Conservation (phyloP, 441 rosid genomes). For the Pelargonium citronellum region DNA sequence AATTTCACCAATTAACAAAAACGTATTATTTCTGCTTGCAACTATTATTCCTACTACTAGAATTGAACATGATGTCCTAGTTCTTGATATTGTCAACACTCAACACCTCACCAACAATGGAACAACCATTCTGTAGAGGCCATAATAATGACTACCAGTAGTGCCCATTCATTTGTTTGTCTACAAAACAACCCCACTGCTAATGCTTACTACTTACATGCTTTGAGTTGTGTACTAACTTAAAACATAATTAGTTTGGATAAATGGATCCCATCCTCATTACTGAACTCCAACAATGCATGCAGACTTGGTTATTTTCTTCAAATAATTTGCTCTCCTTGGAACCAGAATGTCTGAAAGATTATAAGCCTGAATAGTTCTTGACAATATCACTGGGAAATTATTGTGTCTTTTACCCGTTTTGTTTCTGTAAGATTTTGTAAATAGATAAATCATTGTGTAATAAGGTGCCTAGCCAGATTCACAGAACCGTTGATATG, state of each 20-base stretch:
- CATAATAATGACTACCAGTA: not conserved
- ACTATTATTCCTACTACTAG: not conserved
- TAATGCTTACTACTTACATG: not conserved
- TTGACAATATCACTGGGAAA: not conserved
- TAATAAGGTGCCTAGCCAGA: not conserved
- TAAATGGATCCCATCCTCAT: not conserved
- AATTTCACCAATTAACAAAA: not conserved
- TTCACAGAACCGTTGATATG: not conserved
- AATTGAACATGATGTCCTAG: not conserved
- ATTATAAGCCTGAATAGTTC: not conserved
- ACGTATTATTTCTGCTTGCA: not conserved
- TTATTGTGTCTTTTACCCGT: conserved; percentile 1
- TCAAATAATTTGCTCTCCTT: not conserved
- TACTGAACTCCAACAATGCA: not conserved
- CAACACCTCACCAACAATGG: not conserved
- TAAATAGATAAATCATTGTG: not conserved
- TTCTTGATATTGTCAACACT: not conserved
- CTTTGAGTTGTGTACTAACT: not conserved
- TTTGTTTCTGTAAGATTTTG: not conserved
- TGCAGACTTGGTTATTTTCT: not conserved
- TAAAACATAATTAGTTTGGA: not conserved
- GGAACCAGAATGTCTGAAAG: not conserved
- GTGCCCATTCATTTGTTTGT: too few species aligned
- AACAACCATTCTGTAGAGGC: not conserved
- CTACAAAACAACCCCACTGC: not conserved